Evolutionary conservation across 441 rosid species (phyloP).

Genomic region (Flueggea neowawraea): DNA sequence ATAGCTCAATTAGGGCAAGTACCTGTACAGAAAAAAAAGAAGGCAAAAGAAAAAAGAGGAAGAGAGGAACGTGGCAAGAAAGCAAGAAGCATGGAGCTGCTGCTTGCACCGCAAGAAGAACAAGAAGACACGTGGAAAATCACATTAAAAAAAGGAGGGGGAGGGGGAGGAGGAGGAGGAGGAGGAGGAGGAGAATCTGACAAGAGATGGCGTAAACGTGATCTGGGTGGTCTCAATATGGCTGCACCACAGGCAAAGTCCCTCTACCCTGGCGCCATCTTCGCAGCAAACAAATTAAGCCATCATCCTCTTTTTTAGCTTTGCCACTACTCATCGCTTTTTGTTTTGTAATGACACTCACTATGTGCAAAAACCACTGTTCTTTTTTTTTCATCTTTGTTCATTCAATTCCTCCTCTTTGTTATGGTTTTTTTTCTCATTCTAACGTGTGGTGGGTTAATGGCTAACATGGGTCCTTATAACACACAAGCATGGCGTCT

Average conservation of each 20-base stretch:
- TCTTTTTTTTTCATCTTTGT: not conserved
- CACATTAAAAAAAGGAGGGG: not conserved
- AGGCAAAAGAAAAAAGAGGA: not conserved
- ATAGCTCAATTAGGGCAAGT: no score
- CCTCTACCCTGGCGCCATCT: no score
- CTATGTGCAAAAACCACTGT: not conserved
- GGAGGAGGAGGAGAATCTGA: slow-evolving; percentile 26
- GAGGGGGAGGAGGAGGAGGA: not conserved
- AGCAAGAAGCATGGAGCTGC: not conserved
- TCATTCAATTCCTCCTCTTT: no score
- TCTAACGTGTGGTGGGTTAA: not conserved
- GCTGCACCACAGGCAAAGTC: no score
- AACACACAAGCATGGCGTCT: not conserved
- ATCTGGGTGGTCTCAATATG: no score
- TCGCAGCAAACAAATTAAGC: no score
- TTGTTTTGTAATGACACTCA: not conserved
- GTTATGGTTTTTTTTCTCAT: not conserved
- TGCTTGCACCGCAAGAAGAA: not conserved
- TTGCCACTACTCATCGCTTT: not conserved
- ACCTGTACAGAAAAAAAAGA: not conserved
- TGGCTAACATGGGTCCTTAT: not conserved
- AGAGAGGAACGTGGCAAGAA: slow-evolving; percentile 14
- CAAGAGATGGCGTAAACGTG: no score
- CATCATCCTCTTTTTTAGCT: not conserved
- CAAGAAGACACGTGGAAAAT: slow-evolving; percentile 21